A percentile compares a stretch with the other conserved stretches of the same genome.
Conservation (phyloP, 805 yeast species). For the Vanderwaltozyma yarrowii region DNA sequence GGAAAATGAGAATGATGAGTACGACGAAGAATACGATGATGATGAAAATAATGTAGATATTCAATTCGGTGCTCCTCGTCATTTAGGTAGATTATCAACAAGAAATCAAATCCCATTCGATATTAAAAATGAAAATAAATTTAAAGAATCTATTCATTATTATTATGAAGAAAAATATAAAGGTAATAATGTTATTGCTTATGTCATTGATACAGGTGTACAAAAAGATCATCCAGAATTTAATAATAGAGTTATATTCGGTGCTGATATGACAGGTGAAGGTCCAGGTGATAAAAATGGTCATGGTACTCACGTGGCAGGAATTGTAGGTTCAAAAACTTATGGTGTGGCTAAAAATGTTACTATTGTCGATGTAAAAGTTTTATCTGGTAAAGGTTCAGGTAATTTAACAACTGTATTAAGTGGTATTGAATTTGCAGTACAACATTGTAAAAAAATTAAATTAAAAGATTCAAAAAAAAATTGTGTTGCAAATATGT, state of each 20-base stretch:
- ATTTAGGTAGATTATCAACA: conserved; percentile 53
- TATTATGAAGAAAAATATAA: conserved; percentile 34
- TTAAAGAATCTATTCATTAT: conserved; percentile 31
- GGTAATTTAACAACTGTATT: conserved; percentile 61
- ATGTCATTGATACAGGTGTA: conserved; percentile 81
- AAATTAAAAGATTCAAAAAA: conserved; percentile 11
- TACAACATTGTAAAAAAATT: conserved; percentile 37
- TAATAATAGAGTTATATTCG: conserved; percentile 49
- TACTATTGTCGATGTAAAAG: conserved; percentile 59
- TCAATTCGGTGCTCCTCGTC: conserved; percentile 48
- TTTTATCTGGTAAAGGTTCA: conserved; percentile 53
- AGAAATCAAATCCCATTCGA: conserved; percentile 27
- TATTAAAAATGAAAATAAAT: conserved; percentile 8
- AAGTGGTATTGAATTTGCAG: conserved; percentile 57
- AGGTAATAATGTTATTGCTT: conserved; percentile 58
- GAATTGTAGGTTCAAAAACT: conserved; percentile 64
- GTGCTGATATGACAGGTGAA: conserved; percentile 51
- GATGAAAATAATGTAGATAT: not conserved
- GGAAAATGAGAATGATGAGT: not conserved
- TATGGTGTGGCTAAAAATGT: conserved; percentile 75
- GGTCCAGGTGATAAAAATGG: conserved; percentile 61
- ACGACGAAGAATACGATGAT: conserved; percentile 33
- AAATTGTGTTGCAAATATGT: conserved; percentile 64
- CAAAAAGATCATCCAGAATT: conserved; percentile 46
- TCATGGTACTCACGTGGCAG: conserved; percentile 92